Evolutionary conservation across 106 monocot species (phyloP).

Genomic region (Dioscorea alata): DNA sequence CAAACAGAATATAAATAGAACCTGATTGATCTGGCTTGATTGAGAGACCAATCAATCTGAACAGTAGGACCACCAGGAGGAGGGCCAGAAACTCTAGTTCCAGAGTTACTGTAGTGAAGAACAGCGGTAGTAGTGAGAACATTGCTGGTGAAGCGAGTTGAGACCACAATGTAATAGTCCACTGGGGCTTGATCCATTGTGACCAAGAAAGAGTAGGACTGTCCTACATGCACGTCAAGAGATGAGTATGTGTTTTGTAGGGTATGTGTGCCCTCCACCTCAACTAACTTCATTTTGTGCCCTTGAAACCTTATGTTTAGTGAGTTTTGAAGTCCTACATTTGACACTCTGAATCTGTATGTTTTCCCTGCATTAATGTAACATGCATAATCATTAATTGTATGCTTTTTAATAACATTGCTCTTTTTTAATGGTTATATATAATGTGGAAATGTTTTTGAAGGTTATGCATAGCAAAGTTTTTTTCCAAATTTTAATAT

Average conservation of each 20-base stretch:
- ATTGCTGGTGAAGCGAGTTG: slow-evolving; percentile 49
- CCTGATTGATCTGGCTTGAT: slow-evolving; percentile 69
- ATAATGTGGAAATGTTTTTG: no score
- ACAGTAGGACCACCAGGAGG: slow-evolving; percentile 31
- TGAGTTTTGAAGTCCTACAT: slow-evolving; percentile 69
- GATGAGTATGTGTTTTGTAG: slow-evolving; percentile 57
- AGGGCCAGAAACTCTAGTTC: slow-evolving; percentile 24
- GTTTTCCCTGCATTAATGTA: slow-evolving; percentile 58
- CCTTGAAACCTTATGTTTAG: slow-evolving; percentile 71
- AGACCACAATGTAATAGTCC: slow-evolving; percentile 75
- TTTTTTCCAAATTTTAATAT: no score
- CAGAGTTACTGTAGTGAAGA: slow-evolving; percentile 63
- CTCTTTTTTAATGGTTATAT: no score
- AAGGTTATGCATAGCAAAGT: no score
- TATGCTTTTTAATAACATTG: no score
- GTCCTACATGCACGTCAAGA: slow-evolving; percentile 72
- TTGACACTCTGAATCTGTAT: slow-evolving; percentile 83
- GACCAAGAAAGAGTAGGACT: slow-evolving; percentile 72
- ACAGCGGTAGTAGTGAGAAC: slow-evolving; percentile 46
- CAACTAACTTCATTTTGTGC: slow-evolving; percentile 64
- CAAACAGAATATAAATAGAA: not conserved
- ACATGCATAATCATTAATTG: not conserved
- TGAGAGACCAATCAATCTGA: slow-evolving; percentile 65
- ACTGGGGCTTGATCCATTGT: slow-evolving; percentile 44
- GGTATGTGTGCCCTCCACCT: slow-evolving; percentile 93